These are phyloP conservation scores for Candida cerambycidarum DNA, from an alignment of 805 yeast genomes.

Conservation along the genomic window DNA sequence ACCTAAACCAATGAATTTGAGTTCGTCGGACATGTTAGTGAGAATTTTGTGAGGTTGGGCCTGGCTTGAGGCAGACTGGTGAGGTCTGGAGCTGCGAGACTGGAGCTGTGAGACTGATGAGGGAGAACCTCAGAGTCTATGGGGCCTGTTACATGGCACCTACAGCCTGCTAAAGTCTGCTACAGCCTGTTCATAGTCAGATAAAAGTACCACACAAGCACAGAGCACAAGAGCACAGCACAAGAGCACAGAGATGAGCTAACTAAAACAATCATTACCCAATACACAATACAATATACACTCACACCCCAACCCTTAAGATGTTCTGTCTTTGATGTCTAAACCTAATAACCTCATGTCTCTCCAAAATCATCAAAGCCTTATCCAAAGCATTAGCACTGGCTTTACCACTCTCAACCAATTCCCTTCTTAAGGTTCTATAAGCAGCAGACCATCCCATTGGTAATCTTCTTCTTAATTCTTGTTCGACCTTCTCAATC, in stretches of 20 bases:
- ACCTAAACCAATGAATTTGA: conserved; percentile 83
- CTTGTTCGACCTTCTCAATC: conserved; percentile 77
- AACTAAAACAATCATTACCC: neutral
- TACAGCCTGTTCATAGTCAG: too few relatives aligned
- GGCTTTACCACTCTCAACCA: conserved; percentile 64
- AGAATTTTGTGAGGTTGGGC: too few relatives aligned
- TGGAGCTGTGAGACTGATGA: too few relatives aligned
- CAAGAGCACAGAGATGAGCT: neutral
- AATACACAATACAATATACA: neutral
- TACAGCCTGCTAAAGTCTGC: too few relatives aligned
- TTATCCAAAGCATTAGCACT: conserved; percentile 74
- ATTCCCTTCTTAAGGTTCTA: conserved; percentile 77
- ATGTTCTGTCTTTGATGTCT: conserved; percentile 84
- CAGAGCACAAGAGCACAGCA: too few relatives aligned
- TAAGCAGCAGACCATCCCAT: conserved; percentile 95
- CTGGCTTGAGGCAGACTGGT: too few relatives aligned
- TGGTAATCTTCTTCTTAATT: conserved; percentile 85
- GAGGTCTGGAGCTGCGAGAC: too few relatives aligned
- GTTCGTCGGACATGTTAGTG: conserved; percentile 24
- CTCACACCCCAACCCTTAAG: conserved; percentile 63
- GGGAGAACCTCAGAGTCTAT: too few relatives aligned
- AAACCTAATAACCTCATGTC: conserved; percentile 83
- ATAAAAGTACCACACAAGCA: too few relatives aligned
- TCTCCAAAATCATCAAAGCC: conserved; percentile 77
- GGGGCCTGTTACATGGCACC: too few relatives aligned